phyloP scores from a whole-genome alignment of 208 protist genomes.

The Balamuthia mandrillaris region DNA sequence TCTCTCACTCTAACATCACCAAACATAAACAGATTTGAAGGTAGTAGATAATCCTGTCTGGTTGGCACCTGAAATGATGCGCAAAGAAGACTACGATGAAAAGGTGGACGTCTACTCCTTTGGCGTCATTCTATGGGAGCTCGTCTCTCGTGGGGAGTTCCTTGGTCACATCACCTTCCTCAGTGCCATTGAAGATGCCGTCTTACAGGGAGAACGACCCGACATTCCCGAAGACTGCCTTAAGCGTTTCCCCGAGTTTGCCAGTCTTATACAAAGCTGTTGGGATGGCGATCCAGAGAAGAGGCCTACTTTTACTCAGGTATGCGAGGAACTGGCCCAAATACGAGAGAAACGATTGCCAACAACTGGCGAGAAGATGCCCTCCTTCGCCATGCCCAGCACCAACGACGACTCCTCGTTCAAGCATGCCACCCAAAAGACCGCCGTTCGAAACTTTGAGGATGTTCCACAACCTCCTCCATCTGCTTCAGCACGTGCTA shows the following conservation, averaged over 20 bases:
- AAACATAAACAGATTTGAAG: not conserved
- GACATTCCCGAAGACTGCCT: slow-evolving; percentile 31
- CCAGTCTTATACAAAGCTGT: slow-evolving; percentile 25
- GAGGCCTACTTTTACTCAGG: not conserved
- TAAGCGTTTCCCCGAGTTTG: not conserved
- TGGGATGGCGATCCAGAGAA: not conserved
- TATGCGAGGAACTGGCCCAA: not conserved
- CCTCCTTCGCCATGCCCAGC: slow-evolving; percentile 6
- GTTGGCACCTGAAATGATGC: slow-evolving; percentile 34
- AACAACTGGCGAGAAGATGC: not conserved
- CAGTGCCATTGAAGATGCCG: slow-evolving; percentile 31
- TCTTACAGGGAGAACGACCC: slow-evolving; percentile 17
- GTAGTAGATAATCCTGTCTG: slow-evolving; percentile 34
- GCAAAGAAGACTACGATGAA: slow-evolving; percentile 33
- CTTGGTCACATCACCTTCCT: slow-evolving; percentile 42
- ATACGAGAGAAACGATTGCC: not conserved
- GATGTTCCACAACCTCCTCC: too few relatives aligned
- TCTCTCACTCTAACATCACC: not conserved
- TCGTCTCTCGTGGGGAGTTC: slow-evolving; percentile 26
- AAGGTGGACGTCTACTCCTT: slow-evolving; percentile 35
- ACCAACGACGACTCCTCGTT: too few relatives aligned
- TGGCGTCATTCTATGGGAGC: slow-evolving; percentile 34
- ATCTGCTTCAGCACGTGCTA: too few relatives aligned
- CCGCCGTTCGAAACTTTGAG: too few relatives aligned
- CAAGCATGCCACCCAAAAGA: too few relatives aligned